Evolutionary conservation across 345 rosid species (phyloP).

Genomic region (Ceriops tagal): DNA sequence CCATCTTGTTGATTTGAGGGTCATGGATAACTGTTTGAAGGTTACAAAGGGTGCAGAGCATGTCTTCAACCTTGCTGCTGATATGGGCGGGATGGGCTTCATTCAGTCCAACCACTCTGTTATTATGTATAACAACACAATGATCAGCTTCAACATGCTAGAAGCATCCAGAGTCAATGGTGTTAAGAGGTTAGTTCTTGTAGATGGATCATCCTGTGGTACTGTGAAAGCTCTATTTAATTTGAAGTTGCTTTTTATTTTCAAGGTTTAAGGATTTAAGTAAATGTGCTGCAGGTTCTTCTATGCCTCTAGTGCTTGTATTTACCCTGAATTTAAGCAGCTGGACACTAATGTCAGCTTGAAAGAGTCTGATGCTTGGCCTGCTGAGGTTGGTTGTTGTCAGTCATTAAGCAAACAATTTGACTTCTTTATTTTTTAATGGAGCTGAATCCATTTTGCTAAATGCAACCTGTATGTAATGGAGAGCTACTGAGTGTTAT

Average conservation of each 20-base stretch:
- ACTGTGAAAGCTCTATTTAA: neutral
- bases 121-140: conserved; percentile 97
- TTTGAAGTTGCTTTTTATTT: no score
- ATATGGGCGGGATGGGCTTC: conserved; percentile 99
- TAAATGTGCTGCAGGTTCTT: conserved; percentile 57
- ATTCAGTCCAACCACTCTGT: conserved; percentile 98
- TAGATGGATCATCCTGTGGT: neutral
- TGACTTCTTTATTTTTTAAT: no score
- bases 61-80: conserved; percentile 99
- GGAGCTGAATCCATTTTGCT: neutral
- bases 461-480: neutral
- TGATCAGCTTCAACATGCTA: conserved; percentile 98
- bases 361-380: conserved; percentile 99
- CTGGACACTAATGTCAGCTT: conserved; percentile 95
- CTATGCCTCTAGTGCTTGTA: conserved; percentile 99
- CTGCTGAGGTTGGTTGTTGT: conserved; percentile 80
- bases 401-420: neutral
- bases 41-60: conserved; percentile 74
- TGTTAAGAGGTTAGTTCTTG: conserved; percentile 63
- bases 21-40: conserved; percentile 93
- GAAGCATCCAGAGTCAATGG: conserved; percentile 91
- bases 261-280: no score
- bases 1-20: conserved; percentile 93
- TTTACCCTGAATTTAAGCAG: conserved; percentile 98
- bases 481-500: neutral